These are phyloP conservation scores for Pseudognaphalium luteoalbum DNA, from an alignment of 129 eudicot genomes.

Conservation along the genomic window DNA sequence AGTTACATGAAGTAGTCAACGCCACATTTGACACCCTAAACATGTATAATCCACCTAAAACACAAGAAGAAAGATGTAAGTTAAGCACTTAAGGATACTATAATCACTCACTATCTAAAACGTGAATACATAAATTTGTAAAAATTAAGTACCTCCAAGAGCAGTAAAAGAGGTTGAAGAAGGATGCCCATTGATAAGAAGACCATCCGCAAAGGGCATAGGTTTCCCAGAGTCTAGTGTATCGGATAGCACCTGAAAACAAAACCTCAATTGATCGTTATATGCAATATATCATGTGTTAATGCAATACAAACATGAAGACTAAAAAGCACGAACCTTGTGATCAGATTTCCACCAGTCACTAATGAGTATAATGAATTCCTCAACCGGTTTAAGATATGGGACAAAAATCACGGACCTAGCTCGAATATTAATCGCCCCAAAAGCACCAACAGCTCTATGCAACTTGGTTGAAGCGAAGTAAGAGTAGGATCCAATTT, in stretches of 20 bases:
- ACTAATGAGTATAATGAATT: conserved; percentile 54
- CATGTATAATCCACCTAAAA: conserved; percentile 60
- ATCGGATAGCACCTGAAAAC: conserved; percentile 55
- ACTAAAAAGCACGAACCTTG: conserved; percentile 47
- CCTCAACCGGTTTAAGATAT: conserved; percentile 58
- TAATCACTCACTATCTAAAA: not conserved
- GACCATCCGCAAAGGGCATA: conserved; percentile 58
- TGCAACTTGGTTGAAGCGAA: conserved; percentile 80
- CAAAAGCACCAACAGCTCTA: conserved; percentile 80
- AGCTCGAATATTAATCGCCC: conserved; percentile 50
- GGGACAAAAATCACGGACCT: conserved; percentile 66
- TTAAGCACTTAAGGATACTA: not conserved
- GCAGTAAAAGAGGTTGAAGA: conserved; percentile 34
- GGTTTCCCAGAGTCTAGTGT: conserved; percentile 54
- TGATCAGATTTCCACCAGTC: conserved; percentile 82
- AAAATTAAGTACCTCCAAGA: conserved; percentile 37
- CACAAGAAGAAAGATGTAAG: not conserved
- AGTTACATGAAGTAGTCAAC: conserved; percentile 57
- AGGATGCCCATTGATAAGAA: conserved; percentile 69
- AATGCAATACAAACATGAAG: not conserved
- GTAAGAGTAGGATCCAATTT: conserved; percentile 67
- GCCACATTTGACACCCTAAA: conserved; percentile 87
- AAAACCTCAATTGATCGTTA: not conserved
- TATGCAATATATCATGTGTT: not conserved
- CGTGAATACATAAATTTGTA: not conserved